A percentile compares a stretch with the other conserved stretches of the same genome.
phyloP scores from a whole-genome alignment of 2,329 filamentous ascomycete species.

The Botryotinia globosa region DNA sequence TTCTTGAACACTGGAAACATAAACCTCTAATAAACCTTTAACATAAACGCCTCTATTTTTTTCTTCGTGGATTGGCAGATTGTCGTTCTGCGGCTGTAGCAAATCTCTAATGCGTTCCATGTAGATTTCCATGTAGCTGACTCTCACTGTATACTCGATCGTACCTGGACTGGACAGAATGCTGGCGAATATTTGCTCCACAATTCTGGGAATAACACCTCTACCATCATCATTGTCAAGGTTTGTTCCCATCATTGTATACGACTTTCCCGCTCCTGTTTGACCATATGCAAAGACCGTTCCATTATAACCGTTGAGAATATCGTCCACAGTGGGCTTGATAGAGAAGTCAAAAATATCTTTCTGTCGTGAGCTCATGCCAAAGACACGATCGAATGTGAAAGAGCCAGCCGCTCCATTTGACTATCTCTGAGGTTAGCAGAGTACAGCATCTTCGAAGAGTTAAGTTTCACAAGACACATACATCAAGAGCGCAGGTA shows the following conservation, averaged over 20 bases:
- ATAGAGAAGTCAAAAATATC: constrained; percentile 99
- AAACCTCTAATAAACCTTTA: constrained; percentile 90
- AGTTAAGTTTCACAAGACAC: constrained; percentile 37
- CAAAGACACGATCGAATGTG: constrained; percentile 97
- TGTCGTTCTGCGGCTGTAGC: constrained; percentile 88
- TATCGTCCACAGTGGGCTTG: constrained; percentile 91
- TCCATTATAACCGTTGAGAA: constrained; percentile 98
- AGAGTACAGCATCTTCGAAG: background rate
- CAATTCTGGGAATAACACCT: constrained; percentile 94
- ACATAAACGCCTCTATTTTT: constrained; percentile 96
- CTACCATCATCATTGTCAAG: constrained; percentile 86
- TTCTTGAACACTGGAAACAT: constrained; percentile 91
- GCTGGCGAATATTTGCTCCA: constrained; percentile 95
- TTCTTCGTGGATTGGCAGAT: constrained; percentile 95
- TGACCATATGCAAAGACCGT: constrained; percentile 98
- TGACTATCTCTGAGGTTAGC: constrained; percentile 55
- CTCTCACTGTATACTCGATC: constrained; percentile 97
- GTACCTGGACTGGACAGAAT: constrained; percentile 88
- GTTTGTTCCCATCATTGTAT: constrained; percentile 97
- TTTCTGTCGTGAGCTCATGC: constrained; percentile 83
- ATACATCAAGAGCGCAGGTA: constrained; percentile 81
- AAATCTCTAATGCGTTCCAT: constrained; percentile 98
- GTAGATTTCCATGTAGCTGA: constrained; percentile 99
- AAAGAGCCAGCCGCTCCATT: constrained; percentile 80
- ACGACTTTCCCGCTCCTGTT: constrained; percentile 97